Evolutionary conservation across 2,329 filamentous ascomycete genomes (phyloP).

Genomic region (Aureobasidium pullulans): DNA sequence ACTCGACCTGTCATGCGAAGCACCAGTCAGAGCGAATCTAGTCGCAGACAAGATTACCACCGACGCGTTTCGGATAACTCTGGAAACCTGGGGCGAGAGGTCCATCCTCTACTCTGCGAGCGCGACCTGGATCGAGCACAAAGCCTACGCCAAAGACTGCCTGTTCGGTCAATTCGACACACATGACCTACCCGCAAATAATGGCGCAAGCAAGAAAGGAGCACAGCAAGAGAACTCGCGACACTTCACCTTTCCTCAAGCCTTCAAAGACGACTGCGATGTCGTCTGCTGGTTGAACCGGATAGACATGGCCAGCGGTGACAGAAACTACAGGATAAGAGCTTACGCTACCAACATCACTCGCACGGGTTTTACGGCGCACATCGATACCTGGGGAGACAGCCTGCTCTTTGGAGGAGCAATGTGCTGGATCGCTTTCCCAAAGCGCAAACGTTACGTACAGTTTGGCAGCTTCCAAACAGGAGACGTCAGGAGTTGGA

Average conservation of each 20-base stretch:
- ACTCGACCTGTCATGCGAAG: slow-evolving; percentile 21
- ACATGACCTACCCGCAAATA: slow-evolving; percentile 9
- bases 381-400: slow-evolving; percentile 26
- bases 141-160: slow-evolving; percentile 22
- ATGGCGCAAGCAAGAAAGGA: slow-evolving; percentile 3
- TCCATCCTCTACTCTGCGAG: slow-evolving; percentile 20
- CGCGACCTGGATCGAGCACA: slow-evolving; percentile 25
- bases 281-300: slow-evolving; percentile 26
- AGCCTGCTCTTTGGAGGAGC: slow-evolving; percentile 22
- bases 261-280: slow-evolving; percentile 19
- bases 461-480: slow-evolving; percentile 23
- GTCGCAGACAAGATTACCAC: slow-evolving; percentile 22
- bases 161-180: slow-evolving; percentile 25
- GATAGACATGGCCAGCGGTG: slow-evolving; percentile 19
- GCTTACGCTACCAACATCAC: slow-evolving; percentile 20
- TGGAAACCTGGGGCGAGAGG: slow-evolving; percentile 23
- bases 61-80: slow-evolving; percentile 18
- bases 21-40: slow-evolving; percentile 22
- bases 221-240: slow-evolving; percentile 19
- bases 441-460: slow-evolving; percentile 21
- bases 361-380: slow-evolving; percentile 20
- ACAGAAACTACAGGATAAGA: slow-evolving; percentile 21
- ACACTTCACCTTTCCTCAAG: slow-evolving; percentile 18
- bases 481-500: slow-evolving; percentile 20
- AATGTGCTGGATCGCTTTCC: slow-evolving; percentile 27